These are phyloP conservation scores for Hypericum androsaemum DNA, from an alignment of 345 rosid genomes.

Conservation along the genomic window DNA sequence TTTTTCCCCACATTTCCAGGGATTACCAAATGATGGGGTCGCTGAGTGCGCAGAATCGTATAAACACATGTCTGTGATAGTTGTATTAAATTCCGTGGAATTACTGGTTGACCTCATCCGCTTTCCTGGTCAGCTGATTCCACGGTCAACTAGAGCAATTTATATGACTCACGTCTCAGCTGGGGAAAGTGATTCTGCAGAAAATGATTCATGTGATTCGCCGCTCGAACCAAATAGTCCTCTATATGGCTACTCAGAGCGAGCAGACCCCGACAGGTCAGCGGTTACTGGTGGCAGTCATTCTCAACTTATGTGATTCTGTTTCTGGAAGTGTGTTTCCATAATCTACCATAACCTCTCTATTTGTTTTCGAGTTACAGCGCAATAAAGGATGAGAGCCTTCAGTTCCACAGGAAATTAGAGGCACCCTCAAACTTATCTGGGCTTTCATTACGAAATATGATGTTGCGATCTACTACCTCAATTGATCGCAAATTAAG, in stretches of 20 bases:
- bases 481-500: constrained; percentile 62
- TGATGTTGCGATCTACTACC: constrained; percentile 46
- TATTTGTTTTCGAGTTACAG: constrained; percentile 33
- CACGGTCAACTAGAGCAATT: constrained; percentile 70
- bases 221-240: constrained; percentile 99
- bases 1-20: constrained; percentile 33
- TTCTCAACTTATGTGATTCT: neutral
- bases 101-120: constrained; percentile 95
- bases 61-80: constrained; percentile 84
- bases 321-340: too few species aligned
- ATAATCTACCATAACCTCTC: too few species aligned
- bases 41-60: constrained; percentile 69
- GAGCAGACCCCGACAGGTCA: constrained; percentile 69
- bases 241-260: constrained; percentile 60
- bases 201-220: constrained; percentile 99
- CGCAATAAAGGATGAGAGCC: constrained; percentile 73
- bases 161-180: constrained; percentile 81
- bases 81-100: constrained; percentile 74
- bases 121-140: constrained; percentile 90
- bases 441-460: constrained; percentile 63
- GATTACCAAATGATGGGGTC: constrained; percentile 83
- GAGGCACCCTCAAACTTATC: constrained; percentile 58
- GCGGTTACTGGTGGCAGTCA: constrained; percentile 23
- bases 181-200: constrained; percentile 98
- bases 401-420: constrained; percentile 46